Evolutionary conservation across 164 flowering plant species (phyloP).

Genomic region (Annona squamosa): DNA sequence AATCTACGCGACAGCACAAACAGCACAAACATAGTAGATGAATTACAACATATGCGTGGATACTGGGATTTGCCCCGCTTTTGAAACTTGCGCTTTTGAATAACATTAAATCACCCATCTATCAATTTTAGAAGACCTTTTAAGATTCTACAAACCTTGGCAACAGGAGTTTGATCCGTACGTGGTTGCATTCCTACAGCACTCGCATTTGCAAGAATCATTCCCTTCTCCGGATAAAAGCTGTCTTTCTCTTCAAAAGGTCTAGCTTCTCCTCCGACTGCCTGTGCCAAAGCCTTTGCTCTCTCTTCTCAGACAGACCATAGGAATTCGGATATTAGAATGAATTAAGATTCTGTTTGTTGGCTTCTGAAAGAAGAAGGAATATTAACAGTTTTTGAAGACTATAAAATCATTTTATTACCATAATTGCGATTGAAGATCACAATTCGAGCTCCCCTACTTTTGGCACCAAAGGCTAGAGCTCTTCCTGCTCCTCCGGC

Average conservation of each 20-base stretch:
- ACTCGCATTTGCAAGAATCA: conserved; percentile 58
- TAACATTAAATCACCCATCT: not conserved
- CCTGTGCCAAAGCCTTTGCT: conserved; percentile 40
- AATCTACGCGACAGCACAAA: too few relatives aligned
- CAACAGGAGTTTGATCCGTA: conserved; percentile 32
- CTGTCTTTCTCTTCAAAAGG: conserved; percentile 18
- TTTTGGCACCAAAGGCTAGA: conserved; percentile 61
- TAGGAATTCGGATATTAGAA: conserved; percentile 2
- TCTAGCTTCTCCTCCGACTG: conserved; percentile 44
- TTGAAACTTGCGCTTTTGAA: not conserved
- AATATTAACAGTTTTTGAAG: too few relatives aligned
- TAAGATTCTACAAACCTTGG: conserved; percentile 30
- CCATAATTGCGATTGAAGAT: conserved; percentile 46
- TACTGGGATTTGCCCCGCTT: too few relatives aligned
- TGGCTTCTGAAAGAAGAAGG: too few relatives aligned
- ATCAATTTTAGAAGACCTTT: not conserved
- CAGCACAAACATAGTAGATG: too few relatives aligned
- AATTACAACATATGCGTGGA: too few relatives aligned
- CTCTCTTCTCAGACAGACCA: conserved; percentile 23
- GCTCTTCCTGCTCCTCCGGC: conserved; percentile 82
- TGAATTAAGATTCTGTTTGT: not conserved
- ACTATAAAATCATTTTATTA: conserved; percentile 14
- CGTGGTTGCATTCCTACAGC: conserved; percentile 58
- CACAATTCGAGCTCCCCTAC: conserved; percentile 43
- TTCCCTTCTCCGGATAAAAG: conserved; percentile 39